phyloP scores from a whole-genome alignment of 345 rosid species.

The Angophora floribunda region DNA sequence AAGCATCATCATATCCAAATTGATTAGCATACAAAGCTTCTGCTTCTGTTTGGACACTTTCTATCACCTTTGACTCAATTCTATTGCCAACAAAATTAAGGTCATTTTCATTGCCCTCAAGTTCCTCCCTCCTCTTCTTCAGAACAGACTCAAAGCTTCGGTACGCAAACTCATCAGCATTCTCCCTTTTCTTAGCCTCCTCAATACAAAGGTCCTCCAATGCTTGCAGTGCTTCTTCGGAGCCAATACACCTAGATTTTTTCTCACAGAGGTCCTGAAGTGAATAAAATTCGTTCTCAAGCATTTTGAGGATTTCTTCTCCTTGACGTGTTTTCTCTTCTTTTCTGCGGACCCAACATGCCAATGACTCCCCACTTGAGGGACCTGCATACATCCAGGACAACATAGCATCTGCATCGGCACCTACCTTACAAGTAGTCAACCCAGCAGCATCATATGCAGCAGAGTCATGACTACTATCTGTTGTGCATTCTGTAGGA shows the following conservation, averaged over 20 bases:
- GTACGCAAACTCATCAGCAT: conserved; percentile 33
- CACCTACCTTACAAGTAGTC: conserved; percentile 14
- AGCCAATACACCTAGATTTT: conserved; percentile 69
- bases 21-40: conserved; percentile 63
- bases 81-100: conserved; percentile 25
- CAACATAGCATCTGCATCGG: conserved; percentile 41
- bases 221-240: conserved; percentile 78
- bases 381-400: conserved; percentile 87
- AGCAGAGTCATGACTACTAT: conserved; percentile 5
- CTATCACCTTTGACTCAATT: conserved; percentile 66
- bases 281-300: conserved; percentile 73
- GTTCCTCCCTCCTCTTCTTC: conserved; percentile 63
- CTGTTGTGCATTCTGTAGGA: conserved; percentile 15
- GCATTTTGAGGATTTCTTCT: conserved; percentile 58
- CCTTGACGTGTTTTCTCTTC: conserved; percentile 76
- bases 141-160: conserved; percentile 59
- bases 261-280: conserved; percentile 78
- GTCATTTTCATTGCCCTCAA: conserved; percentile 45
- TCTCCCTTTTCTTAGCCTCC: conserved; percentile 76
- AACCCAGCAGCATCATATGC: conserved; percentile 10
- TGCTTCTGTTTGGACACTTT: conserved; percentile 69
- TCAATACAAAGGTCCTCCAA: conserved; percentile 77
- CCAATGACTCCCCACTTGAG: conserved; percentile 56
- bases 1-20: conserved; percentile 58
- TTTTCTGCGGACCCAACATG: conserved; percentile 52